These are phyloP conservation scores for Clathrospora elynae DNA, from an alignment of 2,329 filamentous ascomycete species.

Conservation along the genomic window DNA sequence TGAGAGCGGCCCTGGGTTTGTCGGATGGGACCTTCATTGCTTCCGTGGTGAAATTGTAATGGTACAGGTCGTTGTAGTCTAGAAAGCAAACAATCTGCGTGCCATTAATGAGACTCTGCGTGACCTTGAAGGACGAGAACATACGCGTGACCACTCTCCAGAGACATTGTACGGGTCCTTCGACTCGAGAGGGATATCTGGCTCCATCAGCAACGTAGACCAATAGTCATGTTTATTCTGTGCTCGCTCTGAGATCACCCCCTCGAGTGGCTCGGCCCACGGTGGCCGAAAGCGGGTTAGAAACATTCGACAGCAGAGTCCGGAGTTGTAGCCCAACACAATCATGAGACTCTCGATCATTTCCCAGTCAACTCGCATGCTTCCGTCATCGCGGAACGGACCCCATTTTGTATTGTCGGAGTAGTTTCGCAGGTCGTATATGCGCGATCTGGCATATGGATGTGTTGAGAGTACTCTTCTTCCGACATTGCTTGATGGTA, in stretches of 20 bases:
- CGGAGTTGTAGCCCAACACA: constrained; percentile 65
- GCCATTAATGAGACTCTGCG: constrained; percentile 17
- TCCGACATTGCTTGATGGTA: constrained; percentile 55
- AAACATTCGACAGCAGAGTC: constrained; percentile 33
- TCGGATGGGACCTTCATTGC: constrained; percentile 45
- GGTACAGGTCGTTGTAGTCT: constrained; percentile 64
- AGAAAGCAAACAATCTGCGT: constrained; percentile 53
- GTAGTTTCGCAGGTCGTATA: constrained; percentile 76
- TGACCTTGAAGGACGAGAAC: constrained; percentile 18
- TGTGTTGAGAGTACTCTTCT: constrained; percentile 51
- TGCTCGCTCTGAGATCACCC: constrained; percentile 26
- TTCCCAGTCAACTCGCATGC: constrained; percentile 73
- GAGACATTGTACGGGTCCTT: constrained; percentile 73
- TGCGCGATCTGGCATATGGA: constrained; percentile 68
- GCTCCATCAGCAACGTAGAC: constrained; percentile 28
- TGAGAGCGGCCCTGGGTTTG: constrained; percentile 58
- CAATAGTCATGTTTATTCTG: constrained; percentile 14
- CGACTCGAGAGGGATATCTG: constrained; percentile 55
- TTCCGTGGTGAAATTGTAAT: constrained; percentile 68
- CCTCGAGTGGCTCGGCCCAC: constrained; percentile 40
- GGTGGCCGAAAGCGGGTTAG: constrained; percentile 32
- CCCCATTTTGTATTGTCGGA: constrained; percentile 68
- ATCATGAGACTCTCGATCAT: constrained; percentile 77
- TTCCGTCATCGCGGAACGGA: constrained; percentile 69
- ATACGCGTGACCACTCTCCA: constrained; percentile 72